phyloP scores from a whole-genome alignment of 805 yeast species.

The Starmerella ratchasimensis region DNA sequence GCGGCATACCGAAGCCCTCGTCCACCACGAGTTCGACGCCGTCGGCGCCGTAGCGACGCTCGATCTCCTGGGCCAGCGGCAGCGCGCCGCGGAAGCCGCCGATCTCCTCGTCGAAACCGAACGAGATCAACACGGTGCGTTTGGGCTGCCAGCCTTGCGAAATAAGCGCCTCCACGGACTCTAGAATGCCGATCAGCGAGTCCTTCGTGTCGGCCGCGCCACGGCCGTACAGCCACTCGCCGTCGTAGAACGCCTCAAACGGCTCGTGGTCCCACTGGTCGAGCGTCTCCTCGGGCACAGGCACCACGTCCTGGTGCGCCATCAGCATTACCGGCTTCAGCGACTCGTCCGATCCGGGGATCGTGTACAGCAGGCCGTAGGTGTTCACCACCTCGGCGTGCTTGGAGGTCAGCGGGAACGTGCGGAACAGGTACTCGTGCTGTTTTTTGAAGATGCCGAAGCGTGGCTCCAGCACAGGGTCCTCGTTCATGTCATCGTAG shows the following conservation, averaged over 20 bases:
- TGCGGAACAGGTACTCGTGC: constrained; percentile 36
- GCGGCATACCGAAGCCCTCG: constrained; percentile 43
- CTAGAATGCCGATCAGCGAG: constrained; percentile 49
- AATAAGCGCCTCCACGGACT: constrained; percentile 45
- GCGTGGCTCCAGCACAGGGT: constrained; percentile 37
- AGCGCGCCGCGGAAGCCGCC: constrained; percentile 52
- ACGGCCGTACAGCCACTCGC: constrained; percentile 55
- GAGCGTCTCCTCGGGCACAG: constrained; percentile 45
- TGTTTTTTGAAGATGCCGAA: constrained; percentile 36
- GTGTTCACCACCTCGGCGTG: constrained; percentile 43
- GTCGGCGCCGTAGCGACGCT: constrained; percentile 44
- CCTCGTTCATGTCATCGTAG: constrained; percentile 36
- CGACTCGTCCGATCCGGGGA: constrained; percentile 39
- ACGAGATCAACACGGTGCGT: constrained; percentile 49
- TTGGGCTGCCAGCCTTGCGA: constrained; percentile 40
- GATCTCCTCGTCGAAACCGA: constrained; percentile 75
- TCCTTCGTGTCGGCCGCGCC: constrained; percentile 72
- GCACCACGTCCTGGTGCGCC: constrained; percentile 77
- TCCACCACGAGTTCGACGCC: constrained; percentile 56
- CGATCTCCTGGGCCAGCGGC: constrained; percentile 35
- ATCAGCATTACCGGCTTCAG: constrained; percentile 57
- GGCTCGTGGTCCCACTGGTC: constrained; percentile 58
- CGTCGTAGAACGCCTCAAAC: constrained; percentile 53
- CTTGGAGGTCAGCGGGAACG: constrained; percentile 40
- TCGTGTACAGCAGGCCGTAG: constrained; percentile 51